Evolutionary conservation across 495 filamentous ascomycete genomes (phyloP).

Genomic region (Xylaria acuta): DNA sequence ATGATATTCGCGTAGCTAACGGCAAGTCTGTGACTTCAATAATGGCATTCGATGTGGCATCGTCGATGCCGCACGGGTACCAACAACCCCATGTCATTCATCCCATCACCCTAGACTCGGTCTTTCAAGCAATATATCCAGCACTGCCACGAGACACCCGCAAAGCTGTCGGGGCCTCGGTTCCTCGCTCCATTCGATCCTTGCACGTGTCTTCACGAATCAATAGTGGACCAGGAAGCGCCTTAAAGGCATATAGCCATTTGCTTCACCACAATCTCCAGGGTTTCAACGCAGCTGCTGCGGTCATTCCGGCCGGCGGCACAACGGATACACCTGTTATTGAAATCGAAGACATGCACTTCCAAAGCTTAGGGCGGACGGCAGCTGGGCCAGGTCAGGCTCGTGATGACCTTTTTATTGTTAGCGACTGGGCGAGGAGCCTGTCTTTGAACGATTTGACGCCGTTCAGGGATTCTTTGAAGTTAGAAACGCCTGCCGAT

Average conservation of each 20-base stretch:
- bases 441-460: background rate
- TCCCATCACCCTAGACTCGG: constrained; percentile 45
- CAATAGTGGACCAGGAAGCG: background rate
- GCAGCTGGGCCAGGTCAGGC: background rate
- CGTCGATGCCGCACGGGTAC: constrained; percentile 47
- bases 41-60: constrained; percentile 43
- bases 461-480: background rate
- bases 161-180: background rate
- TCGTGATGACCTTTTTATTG: background rate
- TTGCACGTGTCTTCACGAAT: background rate
- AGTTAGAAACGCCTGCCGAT: background rate
- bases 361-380: background rate
- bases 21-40: background rate
- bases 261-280: background rate
- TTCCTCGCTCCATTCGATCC: background rate
- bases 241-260: background rate
- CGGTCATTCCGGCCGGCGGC: background rate
- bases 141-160: background rate
- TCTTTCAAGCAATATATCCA: constrained; percentile 6
- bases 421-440: background rate
- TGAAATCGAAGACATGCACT: constrained; percentile 1
- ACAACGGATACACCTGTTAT: background rate
- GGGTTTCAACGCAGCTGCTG: background rate
- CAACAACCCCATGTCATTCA: constrained; percentile 47
- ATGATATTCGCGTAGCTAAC: background rate